Base-by-base conservation (phyloP, 371 early-diverging fungal genomes). In the Mucor racemosus region DNA sequence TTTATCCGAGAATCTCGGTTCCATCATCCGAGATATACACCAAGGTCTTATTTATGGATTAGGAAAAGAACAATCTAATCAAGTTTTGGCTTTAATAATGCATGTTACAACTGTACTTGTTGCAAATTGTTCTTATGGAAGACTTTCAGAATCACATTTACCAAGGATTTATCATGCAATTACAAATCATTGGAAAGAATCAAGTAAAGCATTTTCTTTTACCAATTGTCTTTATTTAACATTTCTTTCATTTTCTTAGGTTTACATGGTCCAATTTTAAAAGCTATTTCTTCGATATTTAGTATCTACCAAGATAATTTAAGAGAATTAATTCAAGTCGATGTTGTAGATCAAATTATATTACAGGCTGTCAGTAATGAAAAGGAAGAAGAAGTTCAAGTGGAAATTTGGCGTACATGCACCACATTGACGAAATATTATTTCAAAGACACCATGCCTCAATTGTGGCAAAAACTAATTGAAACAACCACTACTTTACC, bases 81-180 rank as follows among this genome's bases (percentile, higher is more conserved):
- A 70, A 59, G 77, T 81, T n/a, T 46, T 75, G 58, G 46, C 33
- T 8, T 19, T 67, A 21, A 61, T 85, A 7, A 72, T 84, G 65
- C 72, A 84, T 55, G 72, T 76, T 7, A 42, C 73, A 0, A 64
- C 68, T 5, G 60, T 70, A 0, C 72, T 89, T 21, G 74, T 85
- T 1, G 62, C 69, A 26, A 84, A 82, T 38, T 74, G 77, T 41
- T 68, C 85, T 6, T 86, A 86, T 66, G 82, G 84, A 31, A 75
- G 82, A 26, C 62, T 87, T 10, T 69, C 79, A 11, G 40, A 60
- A 34, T 66, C 74, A 4, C 80, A 83, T 65, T 66, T 84, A 13
- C 59, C 74, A 3, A 69, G 65, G 5, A 48, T 78, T 5, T 85
- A 78, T 46, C 40, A 64, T 21, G 67, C 72, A 4, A 36, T 77